Evolutionary conservation across 164 flowering plant species (phyloP).

Genomic region (Magnolia sinica): DNA sequence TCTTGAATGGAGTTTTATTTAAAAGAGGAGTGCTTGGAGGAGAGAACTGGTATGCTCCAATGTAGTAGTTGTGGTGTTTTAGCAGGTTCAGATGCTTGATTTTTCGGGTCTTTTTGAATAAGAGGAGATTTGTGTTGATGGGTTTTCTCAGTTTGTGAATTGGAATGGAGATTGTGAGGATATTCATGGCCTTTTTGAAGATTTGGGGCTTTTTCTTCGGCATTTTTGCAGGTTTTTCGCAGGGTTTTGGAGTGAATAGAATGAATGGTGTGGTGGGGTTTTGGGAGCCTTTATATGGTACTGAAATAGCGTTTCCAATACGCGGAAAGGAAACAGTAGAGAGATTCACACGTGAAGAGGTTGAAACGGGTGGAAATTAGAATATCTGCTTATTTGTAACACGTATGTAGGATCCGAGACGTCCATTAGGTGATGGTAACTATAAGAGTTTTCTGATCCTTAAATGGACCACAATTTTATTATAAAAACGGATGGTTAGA

Average conservation of each 20-base stretch:
- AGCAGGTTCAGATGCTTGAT: slow-evolving; percentile 32
- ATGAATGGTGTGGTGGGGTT: not conserved
- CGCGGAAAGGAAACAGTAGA: not conserved
- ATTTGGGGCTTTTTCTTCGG: slow-evolving; percentile 29
- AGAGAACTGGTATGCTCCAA: slow-evolving; percentile 50
- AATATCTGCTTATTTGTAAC: not conserved
- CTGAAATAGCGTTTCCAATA: not conserved
- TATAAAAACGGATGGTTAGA: too few relatives aligned
- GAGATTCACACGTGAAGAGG: not conserved
- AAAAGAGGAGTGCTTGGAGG: slow-evolving; percentile 58
- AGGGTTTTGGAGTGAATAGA: not conserved
- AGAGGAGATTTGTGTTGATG: slow-evolving; percentile 31
- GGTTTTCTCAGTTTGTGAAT: slow-evolving; percentile 37
- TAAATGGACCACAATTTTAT: too few relatives aligned
- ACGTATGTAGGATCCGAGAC: not conserved
- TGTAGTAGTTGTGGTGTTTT: slow-evolving; percentile 36
- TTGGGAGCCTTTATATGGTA: not conserved
- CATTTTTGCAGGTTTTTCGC: slow-evolving; percentile 24
- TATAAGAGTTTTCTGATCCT: too few relatives aligned
- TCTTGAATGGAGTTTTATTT: slow-evolving; percentile 19
- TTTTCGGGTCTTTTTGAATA: slow-evolving; percentile 33
- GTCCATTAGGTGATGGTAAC: not conserved
- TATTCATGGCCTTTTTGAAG: slow-evolving; percentile 36
- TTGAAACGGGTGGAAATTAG: not conserved
- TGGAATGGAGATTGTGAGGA: slow-evolving; percentile 34